phyloP scores from a whole-genome alignment of 495 filamentous ascomycete species.

The Aspergillus sclerotioniger region DNA sequence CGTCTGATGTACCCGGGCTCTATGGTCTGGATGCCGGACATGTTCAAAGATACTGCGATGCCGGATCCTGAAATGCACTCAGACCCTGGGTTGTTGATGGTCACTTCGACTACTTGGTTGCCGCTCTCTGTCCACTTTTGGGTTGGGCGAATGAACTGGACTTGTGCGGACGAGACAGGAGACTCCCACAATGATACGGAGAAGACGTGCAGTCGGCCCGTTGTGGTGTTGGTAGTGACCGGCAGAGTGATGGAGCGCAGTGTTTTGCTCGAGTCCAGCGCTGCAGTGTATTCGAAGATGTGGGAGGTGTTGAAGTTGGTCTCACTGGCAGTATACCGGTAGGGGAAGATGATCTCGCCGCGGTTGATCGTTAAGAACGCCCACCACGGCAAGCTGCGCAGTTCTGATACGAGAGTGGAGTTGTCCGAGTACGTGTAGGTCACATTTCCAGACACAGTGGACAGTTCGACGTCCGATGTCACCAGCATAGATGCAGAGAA shows the following conservation, averaged over 20 bases:
- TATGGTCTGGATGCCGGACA: slow-evolving; percentile 16
- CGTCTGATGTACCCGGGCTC: slow-evolving; percentile 47
- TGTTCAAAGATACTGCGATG: not conserved
- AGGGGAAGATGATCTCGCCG: slow-evolving; percentile 2
- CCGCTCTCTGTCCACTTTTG: slow-evolving; percentile 47
- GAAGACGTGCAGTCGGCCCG: slow-evolving; percentile 24
- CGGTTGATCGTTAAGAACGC: slow-evolving; percentile 3
- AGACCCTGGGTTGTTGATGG: slow-evolving; percentile 49
- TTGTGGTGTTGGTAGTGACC: not conserved
- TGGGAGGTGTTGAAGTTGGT: slow-evolving; percentile 7
- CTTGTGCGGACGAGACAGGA: not conserved
- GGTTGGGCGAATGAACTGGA: slow-evolving; percentile 52
- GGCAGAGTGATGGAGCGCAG: not conserved
- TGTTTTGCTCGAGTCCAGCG: not conserved
- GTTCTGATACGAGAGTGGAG: not conserved
- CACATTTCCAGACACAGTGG: not conserved
- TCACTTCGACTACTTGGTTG: slow-evolving; percentile 50
- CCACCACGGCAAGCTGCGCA: slow-evolving; percentile 4
- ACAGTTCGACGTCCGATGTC: not conserved
- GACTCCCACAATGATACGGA: slow-evolving; percentile 24
- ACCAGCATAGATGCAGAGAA: not conserved
- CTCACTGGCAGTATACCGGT: not conserved
- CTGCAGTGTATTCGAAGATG: slow-evolving; percentile 4
- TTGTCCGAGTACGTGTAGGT: slow-evolving; percentile 1
- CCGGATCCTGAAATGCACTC: slow-evolving; percentile 39